Base-by-base conservation (phyloP, 768 basidiomycete genomes). In the Hygrocybe punicea region DNA sequence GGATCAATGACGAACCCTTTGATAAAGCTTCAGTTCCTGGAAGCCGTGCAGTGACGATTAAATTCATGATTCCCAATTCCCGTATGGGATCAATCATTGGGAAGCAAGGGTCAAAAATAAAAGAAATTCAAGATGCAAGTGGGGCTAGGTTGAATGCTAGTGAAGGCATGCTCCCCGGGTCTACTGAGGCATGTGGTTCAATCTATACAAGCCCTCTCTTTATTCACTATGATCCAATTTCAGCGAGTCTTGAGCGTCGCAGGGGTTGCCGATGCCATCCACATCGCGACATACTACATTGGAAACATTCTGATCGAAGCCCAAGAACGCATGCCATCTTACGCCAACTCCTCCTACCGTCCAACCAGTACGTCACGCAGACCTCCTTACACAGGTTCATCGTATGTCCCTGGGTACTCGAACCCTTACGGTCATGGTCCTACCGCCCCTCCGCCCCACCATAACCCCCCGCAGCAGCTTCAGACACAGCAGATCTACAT, bases 21-120 rank as follows among this genome's bases (percentile, higher is more conserved):
- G 97, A 98, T 66, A 88, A 91, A 45, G 93, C 97, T 19, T 98
- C 96, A 35, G 92, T 98, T 5, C 97, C 97, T 46, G 97, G 97
- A 57, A 97, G 94, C 67, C 85, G 95, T 58, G 96, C 97, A 25
- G 97, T 99, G 54, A 98, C 97, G 29, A 98, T 99, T 81, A 98
- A 98, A 72, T 98, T 93, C 69, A 98, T 98, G 89, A 97, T 98
- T 56, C 96, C 96, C 61, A 98, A 98, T 73, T 95, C 93, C 9
- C 89, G 96, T 57, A 98, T 98, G 96, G 96, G 96, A 40, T 97
- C 94, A 16, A 93, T 98, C 58, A 99, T 99, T 66, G 97, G 97
- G 56, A 98, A 97, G 72, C 91, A 89, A 60, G 97, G 97, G 33
- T 87, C 88, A 36, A 99, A 99, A 73, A 99, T 99, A 71, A 98